Evolutionary conservation across 108 stramenopile genomes (phyloP), one percentile per base, ranked within the genome.

Genomic region (Stephanodiscus minutulus): DNA sequence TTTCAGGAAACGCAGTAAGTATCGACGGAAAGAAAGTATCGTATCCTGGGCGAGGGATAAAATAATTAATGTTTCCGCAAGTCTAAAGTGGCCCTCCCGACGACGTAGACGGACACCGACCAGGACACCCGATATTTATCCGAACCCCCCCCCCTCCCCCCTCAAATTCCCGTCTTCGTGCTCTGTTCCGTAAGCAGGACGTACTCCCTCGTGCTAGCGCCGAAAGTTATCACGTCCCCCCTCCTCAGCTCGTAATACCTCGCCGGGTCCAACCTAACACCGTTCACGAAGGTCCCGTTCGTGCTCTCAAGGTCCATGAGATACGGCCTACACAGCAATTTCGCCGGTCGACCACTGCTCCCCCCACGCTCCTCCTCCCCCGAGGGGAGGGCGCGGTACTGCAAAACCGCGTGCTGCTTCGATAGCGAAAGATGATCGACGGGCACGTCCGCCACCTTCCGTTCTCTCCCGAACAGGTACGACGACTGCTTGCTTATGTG

Each of bases 221-320:
- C 98, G 69, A 99, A 91, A 9, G 77, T 86, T 11, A 98, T 64
- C 5, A 96, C 90, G 82, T 99, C 98, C 27, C 92, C 91, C 79
- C 89, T 91, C 71, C 87, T 85, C 27, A 96, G 72, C 67, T 98
- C 91, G 74, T 97, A 94, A 85, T 99, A 99, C 15, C 98, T 84
- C n/a, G 96, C 95, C 11, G 87, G 36, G 55, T 95, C 96, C 7
- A 99, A 49, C 18, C 79, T 72, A 37, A 95, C 91, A 0, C 95
- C 95, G 74, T 99, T 99, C 9, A 99, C 61, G 65, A 88, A 88
- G 4, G 97, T 98, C 18, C 96, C 97, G 84, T 98, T 98, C 44
- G 97, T 94, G 69, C 91, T 93, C 64, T 93, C 97, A 59, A 99
- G 77, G 73, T 99, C 98, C 91, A 99, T 95, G 28, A 99, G 43